Base-by-base conservation (phyloP, 2,329 filamentous ascomycete species). In the Xylaria sp. region DNA sequence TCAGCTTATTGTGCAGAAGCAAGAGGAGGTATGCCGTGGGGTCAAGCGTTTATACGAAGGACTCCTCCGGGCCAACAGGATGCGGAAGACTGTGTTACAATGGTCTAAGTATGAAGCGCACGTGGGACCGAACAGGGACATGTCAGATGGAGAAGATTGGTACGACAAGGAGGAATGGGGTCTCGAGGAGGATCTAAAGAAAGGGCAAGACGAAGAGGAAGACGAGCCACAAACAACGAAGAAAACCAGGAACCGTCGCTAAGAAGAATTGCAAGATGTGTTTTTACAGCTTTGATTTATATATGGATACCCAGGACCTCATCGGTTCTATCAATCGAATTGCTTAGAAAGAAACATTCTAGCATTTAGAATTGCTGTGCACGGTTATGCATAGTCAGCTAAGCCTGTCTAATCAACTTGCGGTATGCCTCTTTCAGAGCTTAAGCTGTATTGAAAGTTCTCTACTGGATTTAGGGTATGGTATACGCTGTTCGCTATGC, bases 71-170 rank as follows among this genome's bases (percentile, higher is more conserved):
- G 92, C 92, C 1, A 90, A 95, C 73, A 86, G 92, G 53, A 86
- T 92, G 79, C 87, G 93, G 33, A 89, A 88, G 74, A 86, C 89
- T 23, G 92, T 96, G 3, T 86, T 91, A 77, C 87, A 88, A 73
- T 94, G 92, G 90, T 87, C 90, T 72, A 93, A 93, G 77, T 90
- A 93, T 1, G 93, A 95, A 80, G 92, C 87, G 26, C 93, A 95
- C 75, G 85, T 83, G 61, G 88, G 89, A 1, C 77, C 83, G 20
- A 88, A 89, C 77, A 80, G 89, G 59, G 92, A 94, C 78, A 90
- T 96, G 90, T 94, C 91, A 59, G 93, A 97, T 77, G 92, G 92
- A 11, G 93, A 97, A 82, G 93, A 97, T 78, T 97, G 92, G 92
- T 94, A 94, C 77, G 93, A 97, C 79, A 88, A 88, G 76, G 90